Evolutionary conservation across 495 filamentous ascomycete species (phyloP), one percentile per base, ranked within the genome.

Genomic region (Cladorrhinum samala): DNA sequence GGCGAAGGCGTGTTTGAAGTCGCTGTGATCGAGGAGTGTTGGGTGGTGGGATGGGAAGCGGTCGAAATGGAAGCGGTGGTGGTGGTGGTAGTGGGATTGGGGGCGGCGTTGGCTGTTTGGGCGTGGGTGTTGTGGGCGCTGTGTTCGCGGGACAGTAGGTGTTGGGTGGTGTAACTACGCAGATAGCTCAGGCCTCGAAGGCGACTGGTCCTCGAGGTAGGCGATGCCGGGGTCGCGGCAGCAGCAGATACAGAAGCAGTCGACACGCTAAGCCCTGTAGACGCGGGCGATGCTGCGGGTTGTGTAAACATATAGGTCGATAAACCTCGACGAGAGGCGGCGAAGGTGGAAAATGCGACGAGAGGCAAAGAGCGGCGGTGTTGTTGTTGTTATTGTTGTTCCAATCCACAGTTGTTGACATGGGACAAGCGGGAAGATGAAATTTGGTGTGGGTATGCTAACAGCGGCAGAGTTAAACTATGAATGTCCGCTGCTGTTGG

Each of bases 111-210:
- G 27, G 68, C 51, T 36, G 60, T 54, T 40, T 51, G 51, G 52
- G 56, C 57, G 61, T 56, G 19, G 38, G 49, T 60, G 59, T 58
- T 56, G 61, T 64, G 53, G 66, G 64, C 64, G 53, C 68, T 65
- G 44, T 70, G 68, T 40, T 78, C 72, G 49, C 76, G 73, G 24
- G 78, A 73, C 57, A 81, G 72, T 43, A 83, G 72, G 72, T 83
- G 80, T 59, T 74, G 82, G 58, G 84, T 81, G 2, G 84, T 85
- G 70, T 88, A 86, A 68, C 74, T 83, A 53, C 86, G 80, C 49
- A 94, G 75, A 70, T 88, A 86, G 56, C 79, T 86, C 50, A 94
- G 72, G 27, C 86, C 84, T 23, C 87, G 78, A 56, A 91, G 75
- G 33, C 87, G 75, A 52, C 81, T 79, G 19, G 79, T 71, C 56